Evolutionary conservation across 2,329 filamentous ascomycete species (phyloP).

Genomic region (Colletotrichum acutatum): DNA sequence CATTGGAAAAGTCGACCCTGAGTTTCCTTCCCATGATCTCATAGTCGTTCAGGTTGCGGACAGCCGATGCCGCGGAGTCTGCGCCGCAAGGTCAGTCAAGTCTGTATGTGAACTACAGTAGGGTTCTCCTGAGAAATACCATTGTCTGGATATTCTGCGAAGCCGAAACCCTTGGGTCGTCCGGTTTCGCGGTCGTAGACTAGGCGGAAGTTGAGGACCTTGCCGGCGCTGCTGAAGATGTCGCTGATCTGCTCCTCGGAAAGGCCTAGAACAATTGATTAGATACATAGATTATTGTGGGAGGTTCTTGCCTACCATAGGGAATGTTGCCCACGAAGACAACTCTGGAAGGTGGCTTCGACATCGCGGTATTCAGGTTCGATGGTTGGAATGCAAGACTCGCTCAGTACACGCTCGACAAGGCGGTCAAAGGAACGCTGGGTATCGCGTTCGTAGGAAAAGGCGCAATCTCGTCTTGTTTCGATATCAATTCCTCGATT

Average conservation of each 20-base stretch:
- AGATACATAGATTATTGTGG: not conserved
- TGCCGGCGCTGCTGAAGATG: conserved; percentile 90
- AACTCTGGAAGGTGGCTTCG: conserved; percentile 80
- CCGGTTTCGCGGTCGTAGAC: conserved; percentile 97
- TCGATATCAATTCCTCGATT: not conserved
- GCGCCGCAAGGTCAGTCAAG: not conserved
- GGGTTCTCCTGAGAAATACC: conserved; percentile 57
- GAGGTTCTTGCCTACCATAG: conserved; percentile 68
- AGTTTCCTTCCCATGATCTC: conserved; percentile 96
- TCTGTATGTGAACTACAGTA: too few species aligned
- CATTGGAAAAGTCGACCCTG: conserved; percentile 95
- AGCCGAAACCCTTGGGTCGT: conserved; percentile 95
- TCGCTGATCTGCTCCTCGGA: conserved; percentile 97
- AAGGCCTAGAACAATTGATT: conserved; percentile 68
- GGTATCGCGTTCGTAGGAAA: not conserved
- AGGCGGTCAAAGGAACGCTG: not conserved
- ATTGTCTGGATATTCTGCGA: conserved; percentile 93
- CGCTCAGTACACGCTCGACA: not conserved
- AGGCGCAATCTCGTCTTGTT: not conserved
- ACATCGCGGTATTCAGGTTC: conserved; percentile 64
- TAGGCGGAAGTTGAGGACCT: conserved; percentile 90
- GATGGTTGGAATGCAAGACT: not conserved
- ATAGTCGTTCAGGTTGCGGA: conserved; percentile 94
- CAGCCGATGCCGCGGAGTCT: conserved; percentile 89
- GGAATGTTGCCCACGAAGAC: conserved; percentile 89